A percentile compares a stretch with the other conserved stretches of the same genome.
These are phyloP conservation scores for Corinectria fuckeliana DNA, from an alignment of 2,329 filamentous ascomycete genomes.

Conservation along the genomic window DNA sequence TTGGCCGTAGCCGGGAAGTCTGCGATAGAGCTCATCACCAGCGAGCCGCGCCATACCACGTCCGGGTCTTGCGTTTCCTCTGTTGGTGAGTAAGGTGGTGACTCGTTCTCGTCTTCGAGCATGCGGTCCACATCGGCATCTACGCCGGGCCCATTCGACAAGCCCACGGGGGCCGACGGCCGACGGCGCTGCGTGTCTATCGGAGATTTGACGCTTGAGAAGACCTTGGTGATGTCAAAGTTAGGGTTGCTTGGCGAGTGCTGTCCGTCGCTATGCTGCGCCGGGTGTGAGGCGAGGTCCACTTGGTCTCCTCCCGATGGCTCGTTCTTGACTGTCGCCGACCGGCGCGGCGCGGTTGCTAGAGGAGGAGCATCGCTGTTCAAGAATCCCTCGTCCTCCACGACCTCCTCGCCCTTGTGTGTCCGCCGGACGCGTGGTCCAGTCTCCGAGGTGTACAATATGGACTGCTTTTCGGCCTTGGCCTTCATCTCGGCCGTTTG, in stretches of 20 bases:
- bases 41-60: conserved; percentile 77
- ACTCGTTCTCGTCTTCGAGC: conserved; percentile 80
- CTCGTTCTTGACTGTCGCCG: conserved; percentile 45
- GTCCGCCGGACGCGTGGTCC: conserved; percentile 83
- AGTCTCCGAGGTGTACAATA: conserved; percentile 74
- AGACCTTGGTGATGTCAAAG: conserved; percentile 88
- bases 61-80: conserved; percentile 73
- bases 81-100: conserved; percentile 82
- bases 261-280: conserved; percentile 55
- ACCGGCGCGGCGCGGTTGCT: conserved; percentile 30
- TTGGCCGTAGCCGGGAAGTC: conserved; percentile 79
- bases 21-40: conserved; percentile 79
- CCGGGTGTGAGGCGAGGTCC: conserved; percentile 38
- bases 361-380: conserved; percentile 45
- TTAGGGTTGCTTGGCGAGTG: conserved; percentile 62
- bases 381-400: conserved; percentile 74
- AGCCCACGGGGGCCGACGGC: conserved; percentile 54
- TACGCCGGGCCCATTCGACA: conserved; percentile 65
- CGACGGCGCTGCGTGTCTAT: conserved; percentile 55
- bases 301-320: conserved; percentile 35
- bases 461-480: conserved; percentile 81
- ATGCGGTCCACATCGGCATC: conserved; percentile 92
- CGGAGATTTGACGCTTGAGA: conserved; percentile 82
- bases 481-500: conserved; percentile 80
- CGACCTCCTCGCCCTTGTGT: conserved; percentile 92